Conservation (phyloP, 2,329 filamentous ascomycete genomes). For the Stagonosporopsis chrysanthemi region DNA sequence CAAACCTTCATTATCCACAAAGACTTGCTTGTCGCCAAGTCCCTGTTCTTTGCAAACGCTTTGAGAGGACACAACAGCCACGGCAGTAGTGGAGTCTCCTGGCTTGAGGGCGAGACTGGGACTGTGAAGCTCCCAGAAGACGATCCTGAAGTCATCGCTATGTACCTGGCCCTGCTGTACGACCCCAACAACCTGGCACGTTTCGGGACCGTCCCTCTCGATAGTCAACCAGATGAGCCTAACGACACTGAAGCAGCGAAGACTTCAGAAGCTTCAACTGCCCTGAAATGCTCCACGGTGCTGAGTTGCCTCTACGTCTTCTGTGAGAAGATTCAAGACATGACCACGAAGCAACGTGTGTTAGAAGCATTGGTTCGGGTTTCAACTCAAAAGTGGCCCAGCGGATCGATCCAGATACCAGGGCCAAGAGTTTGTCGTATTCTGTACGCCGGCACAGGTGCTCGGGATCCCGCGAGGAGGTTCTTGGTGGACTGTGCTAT, state of each 20-base stretch:
- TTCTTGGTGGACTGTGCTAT: neutral
- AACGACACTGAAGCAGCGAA: neutral
- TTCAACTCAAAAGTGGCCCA: neutral
- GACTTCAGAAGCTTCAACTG: neutral
- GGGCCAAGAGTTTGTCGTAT: neutral
- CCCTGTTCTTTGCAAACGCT: neutral
- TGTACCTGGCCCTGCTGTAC: neutral
- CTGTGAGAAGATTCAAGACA: neutral
- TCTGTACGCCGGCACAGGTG: neutral
- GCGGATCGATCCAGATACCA: neutral
- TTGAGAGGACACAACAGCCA: neutral
- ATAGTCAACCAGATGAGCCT: neutral
- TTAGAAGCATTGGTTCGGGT: neutral
- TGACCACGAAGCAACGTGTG: neutral
- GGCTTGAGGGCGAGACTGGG: neutral
- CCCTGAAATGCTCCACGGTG: neutral
- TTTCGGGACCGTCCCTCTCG: neutral
- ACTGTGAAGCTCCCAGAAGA: neutral
- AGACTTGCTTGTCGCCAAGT: neutral
- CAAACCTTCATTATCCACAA: neutral
- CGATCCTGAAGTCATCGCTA: neutral
- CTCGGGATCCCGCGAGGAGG: neutral
- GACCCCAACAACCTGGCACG: neutral
- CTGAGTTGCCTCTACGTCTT: neutral
- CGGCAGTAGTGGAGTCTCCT: neutral